Conservation (phyloP, 2,329 filamentous ascomycete genomes). For the Diaporthe longicolla region DNA sequence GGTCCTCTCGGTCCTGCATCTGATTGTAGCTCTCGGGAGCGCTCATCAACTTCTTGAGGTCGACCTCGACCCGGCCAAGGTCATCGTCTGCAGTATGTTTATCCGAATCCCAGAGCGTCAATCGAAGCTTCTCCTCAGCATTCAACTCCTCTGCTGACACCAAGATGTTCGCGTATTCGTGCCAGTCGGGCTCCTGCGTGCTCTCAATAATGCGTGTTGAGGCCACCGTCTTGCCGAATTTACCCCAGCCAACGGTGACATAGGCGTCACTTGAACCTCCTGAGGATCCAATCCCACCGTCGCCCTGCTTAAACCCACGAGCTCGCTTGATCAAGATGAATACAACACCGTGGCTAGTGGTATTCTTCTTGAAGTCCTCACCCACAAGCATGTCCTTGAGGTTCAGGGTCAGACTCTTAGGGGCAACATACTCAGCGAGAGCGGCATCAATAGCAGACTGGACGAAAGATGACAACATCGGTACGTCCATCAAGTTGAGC, state of each 20-base stretch:
- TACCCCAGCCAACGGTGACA: constrained; percentile 81
- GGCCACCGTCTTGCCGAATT: constrained; percentile 79
- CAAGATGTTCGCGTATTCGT: constrained; percentile 78
- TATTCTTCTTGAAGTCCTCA: constrained; percentile 85
- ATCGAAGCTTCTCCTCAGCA: constrained; percentile 76
- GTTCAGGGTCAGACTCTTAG: constrained; percentile 80
- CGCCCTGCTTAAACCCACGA: constrained; percentile 79
- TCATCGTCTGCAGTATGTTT: constrained; percentile 81
- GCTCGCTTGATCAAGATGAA: constrained; percentile 77
- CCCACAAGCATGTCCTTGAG: constrained; percentile 84
- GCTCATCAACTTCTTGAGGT: constrained; percentile 75
- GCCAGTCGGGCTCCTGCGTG: constrained; percentile 79
- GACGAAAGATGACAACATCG: constrained; percentile 81
- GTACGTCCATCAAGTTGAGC: constrained; percentile 82
- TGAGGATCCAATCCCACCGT: constrained; percentile 72
- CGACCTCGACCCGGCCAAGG: constrained; percentile 79
- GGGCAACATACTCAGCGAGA: constrained; percentile 81
- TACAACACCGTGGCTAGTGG: constrained; percentile 73
- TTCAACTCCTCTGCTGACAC: constrained; percentile 80
- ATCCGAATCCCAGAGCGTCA: constrained; percentile 84
- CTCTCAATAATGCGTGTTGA: constrained; percentile 75
- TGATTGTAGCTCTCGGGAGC: constrained; percentile 70
- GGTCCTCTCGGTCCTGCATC: constrained; percentile 74
- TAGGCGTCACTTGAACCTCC: constrained; percentile 79
- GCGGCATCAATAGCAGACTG: constrained; percentile 82